These are phyloP conservation scores for Reutealis trisperma DNA, from an alignment of 345 rosid genomes.

Conservation along the genomic window DNA sequence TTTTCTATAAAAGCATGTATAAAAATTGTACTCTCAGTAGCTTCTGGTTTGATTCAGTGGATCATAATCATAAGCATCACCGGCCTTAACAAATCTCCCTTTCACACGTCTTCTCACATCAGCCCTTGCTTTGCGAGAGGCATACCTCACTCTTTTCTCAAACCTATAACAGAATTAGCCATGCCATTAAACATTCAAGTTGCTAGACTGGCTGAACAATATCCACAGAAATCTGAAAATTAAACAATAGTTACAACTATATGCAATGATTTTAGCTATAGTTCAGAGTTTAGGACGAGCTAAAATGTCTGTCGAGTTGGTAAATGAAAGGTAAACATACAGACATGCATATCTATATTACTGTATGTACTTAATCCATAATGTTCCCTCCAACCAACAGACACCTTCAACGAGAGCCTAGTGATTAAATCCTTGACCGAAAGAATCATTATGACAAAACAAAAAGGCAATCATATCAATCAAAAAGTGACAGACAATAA, in stretches of 20 bases:
- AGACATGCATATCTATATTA: neutral
- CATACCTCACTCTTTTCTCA: slow-evolving; percentile 92
- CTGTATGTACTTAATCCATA: neutral
- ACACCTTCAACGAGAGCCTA: neutral
- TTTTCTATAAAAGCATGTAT: slow-evolving; percentile 15
- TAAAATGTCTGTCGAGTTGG: neutral
- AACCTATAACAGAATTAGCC: slow-evolving; percentile 51
- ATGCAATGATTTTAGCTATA: neutral
- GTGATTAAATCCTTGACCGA: neutral
- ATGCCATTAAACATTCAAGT: slow-evolving; percentile 1
- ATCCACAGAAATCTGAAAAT: slow-evolving; percentile 2
- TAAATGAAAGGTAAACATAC: neutral
- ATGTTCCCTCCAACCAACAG: neutral
- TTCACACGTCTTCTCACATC: slow-evolving; percentile 95
- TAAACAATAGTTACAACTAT: neutral
- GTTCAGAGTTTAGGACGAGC: neutral
- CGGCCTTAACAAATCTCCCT: slow-evolving; percentile 95
- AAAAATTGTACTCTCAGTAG: slow-evolving; percentile 48
- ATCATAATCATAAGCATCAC: slow-evolving; percentile 94
- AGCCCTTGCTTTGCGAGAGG: slow-evolving; percentile 98
- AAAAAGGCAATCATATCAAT: neutral
- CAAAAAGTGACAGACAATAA: neutral
- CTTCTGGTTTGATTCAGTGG: slow-evolving; percentile 83
- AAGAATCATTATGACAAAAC: neutral
- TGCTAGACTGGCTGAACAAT: neutral